phyloP scores from a whole-genome alignment of 441 rosid genomes.

The Oxalis stricta region DNA sequence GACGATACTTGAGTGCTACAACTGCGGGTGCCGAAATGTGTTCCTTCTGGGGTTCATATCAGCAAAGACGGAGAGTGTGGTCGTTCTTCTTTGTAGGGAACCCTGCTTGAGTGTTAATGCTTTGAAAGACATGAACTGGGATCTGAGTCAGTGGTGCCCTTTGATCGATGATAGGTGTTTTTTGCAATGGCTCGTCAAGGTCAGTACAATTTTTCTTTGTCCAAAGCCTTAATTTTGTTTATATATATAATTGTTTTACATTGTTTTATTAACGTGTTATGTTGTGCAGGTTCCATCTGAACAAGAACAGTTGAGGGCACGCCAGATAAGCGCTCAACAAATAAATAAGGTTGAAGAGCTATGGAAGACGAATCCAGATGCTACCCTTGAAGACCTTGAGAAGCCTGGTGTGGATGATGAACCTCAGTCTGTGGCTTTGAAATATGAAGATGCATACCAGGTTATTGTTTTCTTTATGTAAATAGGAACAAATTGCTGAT shows the following conservation, averaged over 20 bases:
- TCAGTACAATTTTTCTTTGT: conserved; percentile 17
- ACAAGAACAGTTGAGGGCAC: conserved; percentile 97
- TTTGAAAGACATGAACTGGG: conserved; percentile 99
- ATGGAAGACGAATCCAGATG: conserved; percentile 97
- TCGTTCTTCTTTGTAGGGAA: conserved; percentile 94
- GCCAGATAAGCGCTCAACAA: conserved; percentile 98
- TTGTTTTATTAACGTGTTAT: conserved; percentile 11
- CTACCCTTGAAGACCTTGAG: conserved; percentile 97
- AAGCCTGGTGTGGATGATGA: conserved; percentile 99
- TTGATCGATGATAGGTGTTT: conserved; percentile 98
- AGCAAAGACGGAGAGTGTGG: conserved; percentile 97
- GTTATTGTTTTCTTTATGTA: conserved; percentile 19
- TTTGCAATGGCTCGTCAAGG: conserved; percentile 98
- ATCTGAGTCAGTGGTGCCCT: conserved; percentile 98
- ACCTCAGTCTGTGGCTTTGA: conserved; percentile 84
- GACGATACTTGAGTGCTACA: conserved; percentile 97
- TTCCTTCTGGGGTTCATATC: conserved; percentile 97
- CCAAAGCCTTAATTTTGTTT: neutral
- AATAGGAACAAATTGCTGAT: neutral
- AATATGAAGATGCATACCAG: conserved; percentile 99
- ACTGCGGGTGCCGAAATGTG: conserved; percentile 94
- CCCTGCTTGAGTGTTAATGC: conserved; percentile 97
- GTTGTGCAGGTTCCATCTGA: conserved; percentile 80
- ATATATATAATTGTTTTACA: too few species aligned
- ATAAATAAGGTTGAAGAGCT: conserved; percentile 97